A percentile compares a stretch with the other conserved stretches of the same genome.
Evolutionary conservation across 306 rosid species (phyloP).

Genomic region (Rosa multiflora): DNA sequence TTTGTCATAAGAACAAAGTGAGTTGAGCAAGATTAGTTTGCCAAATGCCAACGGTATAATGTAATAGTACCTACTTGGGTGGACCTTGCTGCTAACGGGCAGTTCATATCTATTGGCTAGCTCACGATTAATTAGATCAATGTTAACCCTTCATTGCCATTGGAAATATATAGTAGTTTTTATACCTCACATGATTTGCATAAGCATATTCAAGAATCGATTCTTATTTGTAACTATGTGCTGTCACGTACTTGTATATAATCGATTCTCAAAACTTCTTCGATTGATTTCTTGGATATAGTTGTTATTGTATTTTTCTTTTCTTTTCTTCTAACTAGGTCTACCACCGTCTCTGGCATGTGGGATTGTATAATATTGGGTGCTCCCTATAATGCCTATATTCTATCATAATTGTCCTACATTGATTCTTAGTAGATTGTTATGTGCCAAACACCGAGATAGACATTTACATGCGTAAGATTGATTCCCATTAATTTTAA

Average conservation of each 20-base stretch:
- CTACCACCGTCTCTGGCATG: not conserved
- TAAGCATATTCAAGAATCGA: constrained; percentile 9
- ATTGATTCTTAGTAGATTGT: too few relatives aligned
- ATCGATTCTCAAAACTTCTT: not conserved
- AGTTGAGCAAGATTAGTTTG: not conserved
- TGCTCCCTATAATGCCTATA: not conserved
- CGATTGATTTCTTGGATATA: not conserved
- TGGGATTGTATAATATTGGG: not conserved
- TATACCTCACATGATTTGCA: not conserved
- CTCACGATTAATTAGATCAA: not conserved
- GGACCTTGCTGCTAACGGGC: not conserved
- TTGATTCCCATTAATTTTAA: too few relatives aligned
- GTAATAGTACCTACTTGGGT: not conserved
- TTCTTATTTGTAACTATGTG: not conserved
- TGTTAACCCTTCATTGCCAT: not conserved
- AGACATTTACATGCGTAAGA: too few relatives aligned
- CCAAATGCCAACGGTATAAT: constrained; percentile 4
- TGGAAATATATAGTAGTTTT: not conserved
- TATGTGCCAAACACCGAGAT: too few relatives aligned
- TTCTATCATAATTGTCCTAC: not conserved
- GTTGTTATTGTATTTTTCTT: not conserved
- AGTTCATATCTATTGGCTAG: not conserved
- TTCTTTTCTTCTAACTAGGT: not conserved
- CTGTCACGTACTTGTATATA: not conserved
- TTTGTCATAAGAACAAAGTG: not conserved